Conservation (phyloP, 2,329 filamentous ascomycete species). For the Aciculosporium take region DNA sequence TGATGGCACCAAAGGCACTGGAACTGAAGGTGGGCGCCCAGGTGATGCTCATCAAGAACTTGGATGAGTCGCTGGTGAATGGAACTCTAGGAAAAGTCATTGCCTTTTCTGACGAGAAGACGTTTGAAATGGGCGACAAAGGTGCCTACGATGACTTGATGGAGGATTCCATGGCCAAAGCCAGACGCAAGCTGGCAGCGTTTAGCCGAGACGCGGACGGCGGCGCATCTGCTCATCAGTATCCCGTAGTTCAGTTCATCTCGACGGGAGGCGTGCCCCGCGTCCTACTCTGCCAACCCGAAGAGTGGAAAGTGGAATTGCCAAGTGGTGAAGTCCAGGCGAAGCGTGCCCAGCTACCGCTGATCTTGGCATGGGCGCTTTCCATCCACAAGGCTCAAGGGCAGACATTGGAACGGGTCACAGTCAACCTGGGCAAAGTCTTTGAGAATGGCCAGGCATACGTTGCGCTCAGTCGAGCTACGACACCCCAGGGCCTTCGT, state of each 20-base stretch:
- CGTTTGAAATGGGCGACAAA: constrained; percentile 24
- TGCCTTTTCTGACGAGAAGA: constrained; percentile 25
- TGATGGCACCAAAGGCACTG: constrained; percentile 78
- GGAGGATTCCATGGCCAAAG: constrained; percentile 29
- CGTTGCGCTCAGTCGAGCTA: constrained; percentile 87
- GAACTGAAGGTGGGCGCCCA: constrained; percentile 83
- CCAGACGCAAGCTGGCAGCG: constrained; percentile 42
- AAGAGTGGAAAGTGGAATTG: constrained; percentile 94
- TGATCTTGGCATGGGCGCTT: constrained; percentile 92
- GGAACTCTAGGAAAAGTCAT: constrained; percentile 78
- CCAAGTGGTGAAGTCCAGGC: constrained; percentile 90
- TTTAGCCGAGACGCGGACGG: constrained; percentile 29
- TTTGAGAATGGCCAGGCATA: constrained; percentile 98
- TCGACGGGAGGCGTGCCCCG: constrained; percentile 54
- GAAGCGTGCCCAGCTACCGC: constrained; percentile 64
- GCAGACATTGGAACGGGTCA: constrained; percentile 84
- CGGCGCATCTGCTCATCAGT: constrained; percentile 42
- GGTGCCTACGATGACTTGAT: constrained; percentile 29
- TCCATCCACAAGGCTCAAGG: constrained; percentile 98
- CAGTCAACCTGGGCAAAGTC: constrained; percentile 79
- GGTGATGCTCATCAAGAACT: constrained; percentile 99
- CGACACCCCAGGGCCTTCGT: constrained; percentile 72
- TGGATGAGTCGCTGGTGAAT: constrained; percentile 88
- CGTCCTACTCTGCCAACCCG: constrained; percentile 62
- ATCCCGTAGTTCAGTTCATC: constrained; percentile 73